Conservation (phyloP, 371 early-diverging fungal genomes). For the Apophysomyces variabilis region DNA sequence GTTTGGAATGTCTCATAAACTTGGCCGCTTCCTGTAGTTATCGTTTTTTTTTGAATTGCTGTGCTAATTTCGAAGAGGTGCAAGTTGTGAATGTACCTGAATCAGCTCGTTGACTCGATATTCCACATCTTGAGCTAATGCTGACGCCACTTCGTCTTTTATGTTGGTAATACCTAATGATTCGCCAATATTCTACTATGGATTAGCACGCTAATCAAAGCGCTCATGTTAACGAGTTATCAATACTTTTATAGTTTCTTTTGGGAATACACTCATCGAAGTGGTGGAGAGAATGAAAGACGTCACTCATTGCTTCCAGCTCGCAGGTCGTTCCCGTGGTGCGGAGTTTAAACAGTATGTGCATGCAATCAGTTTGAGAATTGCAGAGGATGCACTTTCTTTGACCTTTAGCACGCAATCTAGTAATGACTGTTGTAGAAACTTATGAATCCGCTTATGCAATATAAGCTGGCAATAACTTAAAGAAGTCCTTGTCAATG, state of each 20-base stretch:
- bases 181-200: conserved; percentile 81
- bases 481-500: too few species aligned
- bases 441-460: too few species aligned
- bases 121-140: conserved; percentile 96
- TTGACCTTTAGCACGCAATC: too few species aligned
- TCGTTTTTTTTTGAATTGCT: background rate
- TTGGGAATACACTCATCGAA: conserved; percentile 51
- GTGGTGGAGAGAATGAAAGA: background rate
- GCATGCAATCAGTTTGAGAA: too few species aligned
- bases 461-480: too few species aligned
- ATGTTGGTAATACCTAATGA: conserved; percentile 90
- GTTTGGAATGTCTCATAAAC: conserved; percentile 97
- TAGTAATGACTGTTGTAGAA: too few species aligned
- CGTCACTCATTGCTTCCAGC: too few species aligned
- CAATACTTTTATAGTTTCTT: conserved; percentile 52
- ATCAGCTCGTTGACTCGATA: conserved; percentile 97
- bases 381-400: too few species aligned
- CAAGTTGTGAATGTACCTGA: conserved; percentile 56
- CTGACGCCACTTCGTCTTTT: conserved; percentile 89
- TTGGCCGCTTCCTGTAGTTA: conserved; percentile 90
- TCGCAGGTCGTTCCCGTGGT: too few species aligned
- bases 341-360: too few species aligned
- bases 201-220: background rate
- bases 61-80: background rate
- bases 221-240: background rate